These are phyloP conservation scores for Cladosporium austrohemisphaericum DNA, from an alignment of 2,329 filamentous ascomycete species.

Conservation along the genomic window DNA sequence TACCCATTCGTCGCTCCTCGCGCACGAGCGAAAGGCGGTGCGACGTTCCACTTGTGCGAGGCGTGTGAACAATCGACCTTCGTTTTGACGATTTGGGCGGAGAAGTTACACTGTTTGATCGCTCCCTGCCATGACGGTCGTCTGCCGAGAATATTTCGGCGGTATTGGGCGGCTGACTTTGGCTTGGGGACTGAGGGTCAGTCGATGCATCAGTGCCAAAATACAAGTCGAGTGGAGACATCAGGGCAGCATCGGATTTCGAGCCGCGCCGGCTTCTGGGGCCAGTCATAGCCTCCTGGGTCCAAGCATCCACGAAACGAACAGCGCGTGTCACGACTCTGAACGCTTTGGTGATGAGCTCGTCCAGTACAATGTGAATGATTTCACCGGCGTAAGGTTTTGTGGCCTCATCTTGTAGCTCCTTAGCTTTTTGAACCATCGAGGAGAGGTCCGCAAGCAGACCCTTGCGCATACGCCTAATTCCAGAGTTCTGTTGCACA, in stretches of 20 bases:
- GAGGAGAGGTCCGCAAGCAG: slow-evolving; percentile 84
- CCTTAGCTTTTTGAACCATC: slow-evolving; percentile 83
- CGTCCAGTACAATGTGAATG: slow-evolving; percentile 76
- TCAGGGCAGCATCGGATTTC: not conserved
- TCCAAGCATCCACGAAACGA: slow-evolving; percentile 81
- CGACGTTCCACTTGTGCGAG: slow-evolving; percentile 14
- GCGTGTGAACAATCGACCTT: not conserved
- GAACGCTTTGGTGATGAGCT: slow-evolving; percentile 91
- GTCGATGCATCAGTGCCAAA: not conserved
- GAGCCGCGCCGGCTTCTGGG: not conserved
- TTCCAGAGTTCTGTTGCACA: slow-evolving; percentile 68
- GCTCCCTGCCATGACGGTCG: not conserved
- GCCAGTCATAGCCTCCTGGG: slow-evolving; percentile 25
- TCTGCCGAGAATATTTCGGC: not conserved
- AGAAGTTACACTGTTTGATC: not conserved
- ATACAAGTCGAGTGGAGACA: slow-evolving; percentile 8
- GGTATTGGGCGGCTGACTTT: not conserved
- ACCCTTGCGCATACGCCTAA: slow-evolving; percentile 80
- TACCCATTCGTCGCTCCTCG: slow-evolving; percentile 41
- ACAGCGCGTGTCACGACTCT: slow-evolving; percentile 90
- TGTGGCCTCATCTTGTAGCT: slow-evolving; percentile 69
- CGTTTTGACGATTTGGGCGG: not conserved
- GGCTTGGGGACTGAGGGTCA: not conserved
- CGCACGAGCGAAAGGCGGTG: slow-evolving; percentile 30
- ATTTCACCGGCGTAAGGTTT: slow-evolving; percentile 51